phyloP scores from a whole-genome alignment of 768 basidiomycete species.

The Pholiota microspora region DNA sequence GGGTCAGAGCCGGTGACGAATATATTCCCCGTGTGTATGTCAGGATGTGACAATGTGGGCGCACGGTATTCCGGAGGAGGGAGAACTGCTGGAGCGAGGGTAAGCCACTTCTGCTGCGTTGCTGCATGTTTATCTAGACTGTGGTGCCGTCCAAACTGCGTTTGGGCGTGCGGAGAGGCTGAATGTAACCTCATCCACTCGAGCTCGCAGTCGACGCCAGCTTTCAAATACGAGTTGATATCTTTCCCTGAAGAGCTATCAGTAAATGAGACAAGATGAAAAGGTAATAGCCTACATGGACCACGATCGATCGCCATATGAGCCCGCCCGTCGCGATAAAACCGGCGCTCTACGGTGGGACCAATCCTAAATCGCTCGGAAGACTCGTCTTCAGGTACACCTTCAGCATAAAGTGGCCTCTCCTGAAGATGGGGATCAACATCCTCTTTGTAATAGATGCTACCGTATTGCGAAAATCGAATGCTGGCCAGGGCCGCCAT shows the following conservation, averaged over 20 bases:
- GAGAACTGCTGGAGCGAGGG: background rate
- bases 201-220: background rate
- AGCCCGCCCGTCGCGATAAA: slow-evolving; percentile 6
- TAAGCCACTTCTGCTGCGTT: too few species aligned
- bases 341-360: slow-evolving; percentile 9
- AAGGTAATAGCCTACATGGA: slow-evolving; percentile 2
- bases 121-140: too few species aligned
- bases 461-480: slow-evolving; percentile 10
- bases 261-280: background rate
- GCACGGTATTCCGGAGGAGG: background rate
- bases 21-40: slow-evolving; percentile 3
- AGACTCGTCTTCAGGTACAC: background rate
- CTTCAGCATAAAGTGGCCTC: slow-evolving; percentile 5
- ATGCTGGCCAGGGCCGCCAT: background rate
- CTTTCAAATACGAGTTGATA: slow-evolving; percentile 3
- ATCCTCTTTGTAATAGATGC: slow-evolving; percentile 12
- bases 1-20: background rate
- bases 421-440: background rate
- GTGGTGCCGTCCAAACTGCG: too few species aligned
- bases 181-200: too few species aligned
- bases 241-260: slow-evolving; percentile 4
- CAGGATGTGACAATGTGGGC: slow-evolving; percentile 5
- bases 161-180: too few species aligned
- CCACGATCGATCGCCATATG: slow-evolving; percentile 8
- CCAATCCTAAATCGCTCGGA: slow-evolving; percentile 10